A percentile compares a stretch with the other conserved stretches of the same genome.
Conservation (phyloP, 2,329 filamentous ascomycete species). For the Blastomyces gilchristii region DNA sequence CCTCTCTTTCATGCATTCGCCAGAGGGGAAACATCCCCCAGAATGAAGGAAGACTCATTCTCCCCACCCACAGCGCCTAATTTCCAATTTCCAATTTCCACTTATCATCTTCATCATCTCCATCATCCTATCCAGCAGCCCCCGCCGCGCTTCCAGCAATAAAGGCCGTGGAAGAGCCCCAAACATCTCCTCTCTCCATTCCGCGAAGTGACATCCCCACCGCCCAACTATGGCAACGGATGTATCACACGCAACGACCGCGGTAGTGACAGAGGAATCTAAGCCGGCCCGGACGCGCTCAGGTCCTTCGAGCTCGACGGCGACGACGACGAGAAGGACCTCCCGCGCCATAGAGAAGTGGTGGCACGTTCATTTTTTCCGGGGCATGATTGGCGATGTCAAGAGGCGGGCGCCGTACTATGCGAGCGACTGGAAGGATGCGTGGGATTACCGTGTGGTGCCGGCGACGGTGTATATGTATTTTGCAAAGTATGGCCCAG, state of each 20-base stretch:
- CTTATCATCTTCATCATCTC: slow-evolving; percentile 13
- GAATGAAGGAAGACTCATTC: no score
- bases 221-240: neutral
- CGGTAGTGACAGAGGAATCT: neutral
- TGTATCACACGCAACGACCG: no score
- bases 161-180: slow-evolving; percentile 21
- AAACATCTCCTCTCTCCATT: slow-evolving; percentile 10
- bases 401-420: slow-evolving; percentile 67
- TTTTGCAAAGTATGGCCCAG: slow-evolving; percentile 65
- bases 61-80: no score
- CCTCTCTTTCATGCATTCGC: neutral
- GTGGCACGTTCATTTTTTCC: slow-evolving; percentile 68
- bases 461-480: slow-evolving; percentile 89
- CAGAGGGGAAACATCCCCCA: slow-evolving; percentile 7
- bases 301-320: neutral
- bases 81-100: slow-evolving; percentile 20
- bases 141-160: slow-evolving; percentile 16
- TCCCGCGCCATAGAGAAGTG: slow-evolving; percentile 38
- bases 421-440: slow-evolving; percentile 71
- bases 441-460: slow-evolving; percentile 82
- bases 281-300: neutral
- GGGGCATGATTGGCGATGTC: slow-evolving; percentile 70
- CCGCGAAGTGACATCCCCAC: neutral
- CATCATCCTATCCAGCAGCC: slow-evolving; percentile 10
- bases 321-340: slow-evolving; percentile 12